Evolutionary conservation across 2,329 filamentous ascomycete genomes (phyloP).

Genomic region (Leptographium flavum): DNA sequence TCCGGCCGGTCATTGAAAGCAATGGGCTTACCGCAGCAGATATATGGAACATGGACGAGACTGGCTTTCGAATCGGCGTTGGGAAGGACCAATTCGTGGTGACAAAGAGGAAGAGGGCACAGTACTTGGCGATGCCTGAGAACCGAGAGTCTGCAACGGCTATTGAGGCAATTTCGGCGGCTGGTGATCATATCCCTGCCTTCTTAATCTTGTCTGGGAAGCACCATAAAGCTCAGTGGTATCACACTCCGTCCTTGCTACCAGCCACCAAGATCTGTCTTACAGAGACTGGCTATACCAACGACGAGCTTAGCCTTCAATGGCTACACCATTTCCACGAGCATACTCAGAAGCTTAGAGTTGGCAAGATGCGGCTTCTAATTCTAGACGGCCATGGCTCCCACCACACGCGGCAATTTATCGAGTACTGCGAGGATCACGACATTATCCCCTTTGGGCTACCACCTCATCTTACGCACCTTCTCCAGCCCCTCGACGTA

Average conservation of each 20-base stretch:
- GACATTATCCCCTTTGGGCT: not conserved
- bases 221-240: not conserved
- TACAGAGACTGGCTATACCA: not conserved
- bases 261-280: not conserved
- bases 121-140: not conserved
- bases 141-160: not conserved
- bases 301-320: not conserved
- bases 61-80: not conserved
- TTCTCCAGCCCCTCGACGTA: not conserved
- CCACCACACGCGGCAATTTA: not conserved
- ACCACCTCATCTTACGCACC: not conserved
- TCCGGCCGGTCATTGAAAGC: not conserved
- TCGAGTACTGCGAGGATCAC: not conserved
- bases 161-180: not conserved
- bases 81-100: not conserved
- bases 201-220: not conserved
- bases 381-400: not conserved
- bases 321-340: not conserved
- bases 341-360: no score
- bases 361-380: not conserved
- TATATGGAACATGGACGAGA: slow-evolving; percentile 1
- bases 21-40: not conserved
- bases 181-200: not conserved
- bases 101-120: not conserved
- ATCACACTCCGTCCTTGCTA: not conserved